These are phyloP conservation scores for Bipolaris sorokiniana DNA, from an alignment of 2,329 filamentous ascomycete species.

Conservation along the genomic window DNA sequence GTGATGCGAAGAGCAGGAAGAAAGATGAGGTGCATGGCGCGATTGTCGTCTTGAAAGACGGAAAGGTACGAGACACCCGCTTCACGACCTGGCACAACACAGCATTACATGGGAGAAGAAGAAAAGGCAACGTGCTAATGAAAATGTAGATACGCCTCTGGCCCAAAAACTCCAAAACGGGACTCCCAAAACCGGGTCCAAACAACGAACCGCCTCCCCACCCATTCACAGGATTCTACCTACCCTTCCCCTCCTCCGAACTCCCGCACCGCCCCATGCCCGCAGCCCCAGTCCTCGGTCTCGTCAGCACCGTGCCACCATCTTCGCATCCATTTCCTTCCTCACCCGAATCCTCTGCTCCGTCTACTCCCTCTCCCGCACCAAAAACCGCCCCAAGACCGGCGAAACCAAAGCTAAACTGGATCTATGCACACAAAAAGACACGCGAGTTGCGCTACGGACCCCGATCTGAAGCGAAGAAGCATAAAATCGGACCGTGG, in stretches of 20 bases:
- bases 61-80: slow-evolving; percentile 47
- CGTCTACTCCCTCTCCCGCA: slow-evolving; percentile 18
- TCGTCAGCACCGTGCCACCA: slow-evolving; percentile 56
- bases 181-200: slow-evolving; percentile 31
- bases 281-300: slow-evolving; percentile 51
- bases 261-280: slow-evolving; percentile 45
- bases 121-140: not conserved
- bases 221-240: slow-evolving; percentile 59
- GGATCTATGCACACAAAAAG: slow-evolving; percentile 68
- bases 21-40: slow-evolving; percentile 51
- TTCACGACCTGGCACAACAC: not conserved
- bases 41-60: slow-evolving; percentile 54
- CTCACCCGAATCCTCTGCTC: slow-evolving; percentile 43
- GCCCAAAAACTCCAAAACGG: slow-evolving; percentile 45
- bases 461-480: slow-evolving; percentile 72
- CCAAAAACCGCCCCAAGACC: slow-evolving; percentile 1
- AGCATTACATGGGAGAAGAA: not conserved
- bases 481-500: slow-evolving; percentile 79
- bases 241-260: slow-evolving; percentile 55
- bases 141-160: slow-evolving; percentile 42
- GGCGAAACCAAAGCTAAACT: slow-evolving; percentile 65
- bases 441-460: slow-evolving; percentile 68
- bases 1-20: slow-evolving; percentile 48
- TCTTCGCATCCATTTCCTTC: not conserved
- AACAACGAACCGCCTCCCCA: slow-evolving; percentile 45